phyloP scores from a whole-genome alignment of 2,329 filamentous ascomycete species.

The Nemania sp. region DNA sequence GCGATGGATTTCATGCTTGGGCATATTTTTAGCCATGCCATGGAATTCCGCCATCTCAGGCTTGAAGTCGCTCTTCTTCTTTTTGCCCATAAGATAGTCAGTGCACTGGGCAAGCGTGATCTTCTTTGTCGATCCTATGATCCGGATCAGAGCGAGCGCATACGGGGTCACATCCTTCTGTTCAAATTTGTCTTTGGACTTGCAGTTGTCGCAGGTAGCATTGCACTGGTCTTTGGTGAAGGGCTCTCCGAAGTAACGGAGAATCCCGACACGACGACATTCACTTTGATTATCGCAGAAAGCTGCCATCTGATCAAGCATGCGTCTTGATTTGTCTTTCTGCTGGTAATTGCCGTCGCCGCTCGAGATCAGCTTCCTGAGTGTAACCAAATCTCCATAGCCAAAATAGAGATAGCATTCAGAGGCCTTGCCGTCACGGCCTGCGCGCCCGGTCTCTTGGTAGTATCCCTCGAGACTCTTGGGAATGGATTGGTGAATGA shows the following conservation, averaged over 20 bases:
- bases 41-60: slow-evolving; percentile 60
- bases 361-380: slow-evolving; percentile 82
- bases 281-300: slow-evolving; percentile 90
- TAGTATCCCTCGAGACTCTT: slow-evolving; percentile 98
- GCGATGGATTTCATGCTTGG: slow-evolving; percentile 77
- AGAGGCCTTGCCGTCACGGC: slow-evolving; percentile 84
- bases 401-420: slow-evolving; percentile 90
- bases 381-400: slow-evolving; percentile 72
- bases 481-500: slow-evolving; percentile 89
- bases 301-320: slow-evolving; percentile 82
- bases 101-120: slow-evolving; percentile 79
- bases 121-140: slow-evolving; percentile 64
- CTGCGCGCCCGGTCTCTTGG: slow-evolving; percentile 94
- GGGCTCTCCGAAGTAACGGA: slow-evolving; percentile 90
- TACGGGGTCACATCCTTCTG: slow-evolving; percentile 75
- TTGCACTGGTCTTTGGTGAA: slow-evolving; percentile 75
- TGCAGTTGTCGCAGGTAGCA: slow-evolving; percentile 86
- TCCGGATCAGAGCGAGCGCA: slow-evolving; percentile 69
- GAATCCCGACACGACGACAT: slow-evolving; percentile 83
- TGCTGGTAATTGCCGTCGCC: slow-evolving; percentile 76
- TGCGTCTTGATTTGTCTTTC: slow-evolving; percentile 79
- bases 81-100: slow-evolving; percentile 79
- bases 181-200: slow-evolving; percentile 70
- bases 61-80: slow-evolving; percentile 56
- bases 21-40: slow-evolving; percentile 70